These are phyloP conservation scores for Carex scoparia DNA, from an alignment of 176 grass and related monocot species.

Conservation along the genomic window DNA sequence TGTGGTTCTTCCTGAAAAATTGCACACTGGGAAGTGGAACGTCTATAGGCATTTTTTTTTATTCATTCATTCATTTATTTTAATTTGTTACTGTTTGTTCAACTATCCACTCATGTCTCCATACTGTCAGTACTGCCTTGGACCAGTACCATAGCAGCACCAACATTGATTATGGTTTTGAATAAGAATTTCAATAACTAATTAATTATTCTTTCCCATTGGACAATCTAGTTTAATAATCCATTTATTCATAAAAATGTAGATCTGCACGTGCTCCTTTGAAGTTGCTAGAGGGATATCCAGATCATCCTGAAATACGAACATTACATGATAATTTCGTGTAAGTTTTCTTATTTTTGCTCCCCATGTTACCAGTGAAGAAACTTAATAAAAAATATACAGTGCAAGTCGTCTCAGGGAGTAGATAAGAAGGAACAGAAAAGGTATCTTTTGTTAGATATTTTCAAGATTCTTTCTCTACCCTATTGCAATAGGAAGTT, in stretches of 20 bases:
- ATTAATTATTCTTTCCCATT: background rate
- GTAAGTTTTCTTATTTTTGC: constrained; percentile 39
- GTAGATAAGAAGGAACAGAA: background rate
- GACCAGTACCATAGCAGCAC: background rate
- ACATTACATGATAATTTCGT: constrained; percentile 76
- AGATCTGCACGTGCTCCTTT: constrained; percentile 59
- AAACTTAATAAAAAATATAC: background rate
- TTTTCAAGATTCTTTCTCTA: background rate
- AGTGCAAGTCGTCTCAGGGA: background rate
- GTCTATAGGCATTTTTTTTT: constrained; percentile 58
- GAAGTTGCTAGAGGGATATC: constrained; percentile 35
- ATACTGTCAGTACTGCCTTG: background rate
- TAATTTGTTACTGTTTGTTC: background rate
- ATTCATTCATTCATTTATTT: background rate
- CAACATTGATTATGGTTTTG: background rate
- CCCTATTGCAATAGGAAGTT: background rate
- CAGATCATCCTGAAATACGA: constrained; percentile 51
- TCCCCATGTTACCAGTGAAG: background rate
- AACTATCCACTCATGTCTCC: background rate
- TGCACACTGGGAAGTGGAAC: constrained; percentile 91
- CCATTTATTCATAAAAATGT: constrained; percentile 1
- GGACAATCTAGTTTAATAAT: background rate
- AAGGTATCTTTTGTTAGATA: background rate
- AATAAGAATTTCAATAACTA: background rate
- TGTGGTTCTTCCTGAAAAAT: constrained; percentile 77